A percentile compares a stretch with the other conserved stretches of the same genome.
Evolutionary conservation across 2,329 filamentous ascomycete genomes (phyloP).

Genomic region (Monosporascus sp.): DNA sequence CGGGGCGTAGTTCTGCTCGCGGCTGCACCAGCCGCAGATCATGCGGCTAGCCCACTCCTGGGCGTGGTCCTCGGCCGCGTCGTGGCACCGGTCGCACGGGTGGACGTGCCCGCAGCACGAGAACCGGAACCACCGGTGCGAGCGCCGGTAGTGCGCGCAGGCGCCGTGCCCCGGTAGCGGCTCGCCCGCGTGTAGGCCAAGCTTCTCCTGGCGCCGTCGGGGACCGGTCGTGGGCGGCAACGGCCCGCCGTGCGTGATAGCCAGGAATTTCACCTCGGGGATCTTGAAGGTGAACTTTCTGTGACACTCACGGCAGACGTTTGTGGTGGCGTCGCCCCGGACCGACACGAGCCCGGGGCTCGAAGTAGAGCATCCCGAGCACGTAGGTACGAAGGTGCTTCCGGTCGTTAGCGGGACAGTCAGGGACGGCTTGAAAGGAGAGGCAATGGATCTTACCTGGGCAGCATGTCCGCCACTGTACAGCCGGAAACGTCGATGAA

Average conservation of each 20-base stretch:
- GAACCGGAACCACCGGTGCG: slow-evolving; percentile 61
- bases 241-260: slow-evolving; percentile 54
- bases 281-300: slow-evolving; percentile 74
- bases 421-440: background rate
- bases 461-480: slow-evolving; percentile 69
- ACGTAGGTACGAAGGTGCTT: slow-evolving; percentile 75
- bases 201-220: slow-evolving; percentile 44
- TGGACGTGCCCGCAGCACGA: slow-evolving; percentile 55
- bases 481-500: slow-evolving; percentile 75
- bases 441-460: slow-evolving; percentile 39
- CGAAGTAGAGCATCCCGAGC: slow-evolving; percentile 66
- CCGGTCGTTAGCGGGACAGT: background rate
- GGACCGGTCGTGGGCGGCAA: slow-evolving; percentile 35
- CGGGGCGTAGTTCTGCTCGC: slow-evolving; percentile 74
- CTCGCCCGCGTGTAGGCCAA: slow-evolving; percentile 53
- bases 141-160: slow-evolving; percentile 54
- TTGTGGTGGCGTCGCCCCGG: slow-evolving; percentile 65
- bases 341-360: slow-evolving; percentile 67
- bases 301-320: slow-evolving; percentile 76
- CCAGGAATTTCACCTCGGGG: slow-evolving; percentile 71
- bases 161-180: slow-evolving; percentile 48
- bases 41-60: slow-evolving; percentile 81
- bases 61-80: slow-evolving; percentile 62
- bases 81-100: slow-evolving; percentile 70
- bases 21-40: slow-evolving; percentile 74